These are phyloP conservation scores for Rhodotorula sp. DNA, from an alignment of 1,284 basidiomycete genomes.

Conservation along the genomic window DNA sequence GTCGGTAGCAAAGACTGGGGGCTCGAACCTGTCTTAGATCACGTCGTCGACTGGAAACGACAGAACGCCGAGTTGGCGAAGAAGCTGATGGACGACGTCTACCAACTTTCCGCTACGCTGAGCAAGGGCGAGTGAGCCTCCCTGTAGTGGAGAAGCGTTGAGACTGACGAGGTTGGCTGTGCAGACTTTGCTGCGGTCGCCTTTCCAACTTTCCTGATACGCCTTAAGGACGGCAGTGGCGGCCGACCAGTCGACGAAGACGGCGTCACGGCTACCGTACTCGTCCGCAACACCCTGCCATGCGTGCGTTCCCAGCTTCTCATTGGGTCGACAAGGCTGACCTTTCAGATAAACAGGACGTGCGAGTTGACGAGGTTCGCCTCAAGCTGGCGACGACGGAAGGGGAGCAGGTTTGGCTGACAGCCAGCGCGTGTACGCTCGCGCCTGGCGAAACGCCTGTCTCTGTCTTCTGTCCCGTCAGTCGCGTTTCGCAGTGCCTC, in stretches of 20 bases:
- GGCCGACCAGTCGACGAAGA: conserved; percentile 61
- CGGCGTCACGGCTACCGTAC: conserved; percentile 61
- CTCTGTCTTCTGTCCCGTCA: conserved; percentile 66
- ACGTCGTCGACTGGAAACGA: not conserved
- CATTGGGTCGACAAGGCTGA: not conserved
- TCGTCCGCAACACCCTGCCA: conserved; percentile 64
- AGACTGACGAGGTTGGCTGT: not conserved
- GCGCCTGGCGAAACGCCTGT: conserved; percentile 58
- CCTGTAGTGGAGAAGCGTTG: too few species aligned
- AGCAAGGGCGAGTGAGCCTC: conserved; percentile 58
- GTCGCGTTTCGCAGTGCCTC: conserved; percentile 44
- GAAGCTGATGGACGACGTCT: conserved; percentile 59
- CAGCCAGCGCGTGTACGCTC: conserved; percentile 51
- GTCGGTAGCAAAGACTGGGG: conserved; percentile 34
- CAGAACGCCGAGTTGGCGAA: conserved; percentile 50
- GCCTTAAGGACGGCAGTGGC: conserved; percentile 54
- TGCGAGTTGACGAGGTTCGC: conserved; percentile 45
- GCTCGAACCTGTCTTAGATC: conserved; percentile 19
- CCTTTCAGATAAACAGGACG: conserved; percentile 33
- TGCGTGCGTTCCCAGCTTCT: conserved; percentile 58
- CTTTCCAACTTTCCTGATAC: conserved; percentile 64
- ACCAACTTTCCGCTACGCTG: conserved; percentile 56
- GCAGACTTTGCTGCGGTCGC: conserved; percentile 65
- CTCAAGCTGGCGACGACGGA: conserved; percentile 48
- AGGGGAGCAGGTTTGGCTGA: conserved; percentile 54